Evolutionary conservation across 331 rosid genomes (phyloP).

Genomic region (Quercus tomentella): DNA sequence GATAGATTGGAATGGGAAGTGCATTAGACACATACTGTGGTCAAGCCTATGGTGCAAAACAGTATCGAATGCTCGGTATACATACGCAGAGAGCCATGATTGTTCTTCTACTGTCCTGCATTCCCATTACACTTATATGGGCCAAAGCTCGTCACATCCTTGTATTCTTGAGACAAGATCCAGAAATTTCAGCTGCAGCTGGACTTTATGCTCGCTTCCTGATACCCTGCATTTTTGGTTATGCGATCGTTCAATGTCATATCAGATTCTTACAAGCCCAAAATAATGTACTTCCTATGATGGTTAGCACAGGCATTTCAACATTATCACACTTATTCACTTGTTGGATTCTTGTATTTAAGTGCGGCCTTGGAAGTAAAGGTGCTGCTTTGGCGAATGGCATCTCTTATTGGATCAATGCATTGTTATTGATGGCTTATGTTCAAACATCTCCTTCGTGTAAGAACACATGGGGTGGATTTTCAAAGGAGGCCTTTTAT

Average conservation of each 20-base stretch:
- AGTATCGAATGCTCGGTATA: conserved; percentile 37
- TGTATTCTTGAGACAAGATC: conserved; percentile 39
- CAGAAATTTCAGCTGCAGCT: conserved; percentile 39
- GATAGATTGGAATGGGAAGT: conserved; percentile 41
- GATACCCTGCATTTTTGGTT: conserved; percentile 42
- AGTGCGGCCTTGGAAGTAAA: conserved; percentile 33
- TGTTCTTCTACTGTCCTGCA: conserved; percentile 37
- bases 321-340: conserved; percentile 17
- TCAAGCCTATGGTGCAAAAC: conserved; percentile 45
- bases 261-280: conserved; percentile 39
- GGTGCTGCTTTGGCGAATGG: conserved; percentile 44
- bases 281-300: conserved; percentile 36
- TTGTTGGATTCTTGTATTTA: conserved; percentile 40
- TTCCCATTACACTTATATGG: conserved; percentile 38
- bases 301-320: conserved; percentile 23
- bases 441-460: conserved; percentile 37
- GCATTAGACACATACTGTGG: conserved; percentile 52
- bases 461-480: conserved; percentile 41
- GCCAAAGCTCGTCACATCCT: conserved; percentile 38
- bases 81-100: conserved; percentile 52
- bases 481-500: conserved; percentile 39
- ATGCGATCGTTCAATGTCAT: conserved; percentile 29
- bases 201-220: conserved; percentile 42
- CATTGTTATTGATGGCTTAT: conserved; percentile 28
- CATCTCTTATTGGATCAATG: conserved; percentile 42